Base-by-base conservation (phyloP, 495 filamentous ascomycete species). In the Aspergillus biplanus region DNA sequence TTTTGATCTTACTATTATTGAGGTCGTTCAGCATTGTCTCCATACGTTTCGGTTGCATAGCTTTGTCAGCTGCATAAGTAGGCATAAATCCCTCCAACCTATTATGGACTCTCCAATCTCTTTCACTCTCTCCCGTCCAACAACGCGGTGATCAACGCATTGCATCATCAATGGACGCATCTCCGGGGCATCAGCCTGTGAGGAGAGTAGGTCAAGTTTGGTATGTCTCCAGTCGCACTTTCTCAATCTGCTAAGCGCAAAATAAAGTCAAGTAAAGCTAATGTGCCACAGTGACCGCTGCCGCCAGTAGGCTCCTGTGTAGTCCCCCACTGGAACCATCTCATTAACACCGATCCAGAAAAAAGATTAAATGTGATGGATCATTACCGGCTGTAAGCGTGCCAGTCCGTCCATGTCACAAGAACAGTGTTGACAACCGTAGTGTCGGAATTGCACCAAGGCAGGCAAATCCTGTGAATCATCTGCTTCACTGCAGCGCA, bases 401-500 rank as follows among this genome's bases (percentile, higher is more conserved):
- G 8, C 7, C 13, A 8, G 37, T 39, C 37, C 37, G 37, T 39
- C 37, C 1, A 39, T 13, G 13, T 39, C 37, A 39, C 13, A 39
- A 13, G 13, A 39, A 39, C 37, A 1, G 1, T 8, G 13, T 7
- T 39, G 13, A 39, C 37, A 13, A 8, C 4, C 31, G 49, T 52
- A 52, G 49, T 52, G 49, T 12, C 49, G 49, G 49, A 52, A 52
- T 52, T 52, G 49, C 49, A 31, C 21, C 15, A 18, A 32, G 31
- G 49, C 49, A 5, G 49, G 12, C 18, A 52, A 52, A 32, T 32
- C 49, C 8, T 52, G 49, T 32, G 49, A 52, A 52, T 21, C 49
- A 1, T 52, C 49, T 12, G 49, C 31, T 1, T 11, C n/a, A 27
- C 49, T 52, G 18, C 49, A 52, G 49, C 5, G 49, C 11, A 52